Evolutionary conservation across 805 yeast genomes (phyloP).

Genomic region (Wilhelminamyces savonicus): DNA sequence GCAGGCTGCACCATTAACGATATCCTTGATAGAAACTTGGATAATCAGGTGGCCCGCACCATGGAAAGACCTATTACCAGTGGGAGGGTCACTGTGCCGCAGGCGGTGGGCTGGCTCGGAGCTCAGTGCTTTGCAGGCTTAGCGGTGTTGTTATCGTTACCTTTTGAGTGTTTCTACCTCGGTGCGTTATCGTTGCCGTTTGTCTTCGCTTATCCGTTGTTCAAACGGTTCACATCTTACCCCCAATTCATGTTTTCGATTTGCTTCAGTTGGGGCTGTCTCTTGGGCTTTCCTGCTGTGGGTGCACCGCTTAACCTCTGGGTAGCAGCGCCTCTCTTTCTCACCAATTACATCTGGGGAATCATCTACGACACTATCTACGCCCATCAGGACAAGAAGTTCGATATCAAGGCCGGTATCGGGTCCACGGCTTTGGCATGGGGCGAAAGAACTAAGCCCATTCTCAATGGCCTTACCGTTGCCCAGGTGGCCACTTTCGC

Average conservation of each 20-base stretch:
- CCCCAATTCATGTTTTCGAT: conserved; percentile 82
- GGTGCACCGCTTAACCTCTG: conserved; percentile 68
- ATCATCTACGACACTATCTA: conserved; percentile 94
- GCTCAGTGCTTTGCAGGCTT: conserved; percentile 74
- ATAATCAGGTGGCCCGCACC: conserved; percentile 81
- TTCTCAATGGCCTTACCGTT: conserved; percentile 55
- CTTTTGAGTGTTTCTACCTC: conserved; percentile 71
- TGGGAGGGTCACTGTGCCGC: conserved; percentile 64
- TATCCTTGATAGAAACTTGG: conserved; percentile 75
- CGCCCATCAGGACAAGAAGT: conserved; percentile 94
- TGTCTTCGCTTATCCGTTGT: conserved; percentile 84
- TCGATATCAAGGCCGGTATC: conserved; percentile 85
- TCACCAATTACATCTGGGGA: conserved; percentile 83
- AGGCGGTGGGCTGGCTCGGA: conserved; percentile 66
- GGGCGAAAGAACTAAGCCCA: conserved; percentile 73
- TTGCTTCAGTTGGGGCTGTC: conserved; percentile 92
- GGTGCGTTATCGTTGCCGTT: conserved; percentile 79
- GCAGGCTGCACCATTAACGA: conserved; percentile 98
- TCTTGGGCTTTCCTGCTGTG: conserved; percentile 94
- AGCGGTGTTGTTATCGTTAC: conserved; percentile 64
- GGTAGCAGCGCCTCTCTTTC: conserved; percentile 72
- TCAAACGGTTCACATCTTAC: conserved; percentile 91
- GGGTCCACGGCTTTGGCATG: conserved; percentile 94
- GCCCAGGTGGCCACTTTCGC: conserved; percentile 63
- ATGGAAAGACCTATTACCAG: conserved; percentile 90